phyloP scores from a whole-genome alignment of 805 yeast species.

The Yarrowia sp. region DNA sequence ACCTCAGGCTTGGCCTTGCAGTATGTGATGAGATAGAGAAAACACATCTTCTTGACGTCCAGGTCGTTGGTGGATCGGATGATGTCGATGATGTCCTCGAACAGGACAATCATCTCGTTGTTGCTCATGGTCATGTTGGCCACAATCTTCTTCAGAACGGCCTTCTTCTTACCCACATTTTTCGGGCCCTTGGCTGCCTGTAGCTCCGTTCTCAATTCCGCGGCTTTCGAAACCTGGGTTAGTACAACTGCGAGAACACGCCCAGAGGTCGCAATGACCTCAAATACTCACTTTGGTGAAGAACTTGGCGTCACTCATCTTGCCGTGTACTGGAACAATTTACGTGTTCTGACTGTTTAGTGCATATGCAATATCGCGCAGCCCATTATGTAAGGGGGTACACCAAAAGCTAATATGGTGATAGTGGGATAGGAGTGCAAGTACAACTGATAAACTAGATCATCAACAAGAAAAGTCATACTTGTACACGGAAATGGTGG shows the following conservation, averaged over 20 bases:
- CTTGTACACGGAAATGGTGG: too few relatives aligned
- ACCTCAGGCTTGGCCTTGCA: conserved; percentile 64
- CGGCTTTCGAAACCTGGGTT: conserved; percentile 49
- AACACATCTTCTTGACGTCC: conserved; percentile 75
- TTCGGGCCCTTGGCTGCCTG: conserved; percentile 50
- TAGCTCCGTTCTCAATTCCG: conserved; percentile 51
- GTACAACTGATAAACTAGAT: too few relatives aligned
- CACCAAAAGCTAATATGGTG: conserved; percentile 2
- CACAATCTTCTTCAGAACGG: conserved; percentile 70
- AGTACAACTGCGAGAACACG: neutral
- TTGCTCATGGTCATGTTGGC: conserved; percentile 87
- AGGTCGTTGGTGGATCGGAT: conserved; percentile 61
- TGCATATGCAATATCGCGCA: conserved; percentile 36
- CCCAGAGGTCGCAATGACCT: neutral
- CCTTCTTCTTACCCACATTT: conserved; percentile 52
- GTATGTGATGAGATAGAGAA: conserved; percentile 67
- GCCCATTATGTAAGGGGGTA: conserved; percentile 18
- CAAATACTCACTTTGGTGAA: conserved; percentile 33
- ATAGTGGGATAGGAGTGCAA: neutral
- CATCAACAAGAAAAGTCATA: too few relatives aligned
- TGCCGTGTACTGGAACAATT: conserved; percentile 3
- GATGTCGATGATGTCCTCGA: conserved; percentile 64
- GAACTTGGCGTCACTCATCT: conserved; percentile 32
- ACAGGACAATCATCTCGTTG: conserved; percentile 70
- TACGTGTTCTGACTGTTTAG: conserved; percentile 18